These are phyloP conservation scores for Candida ascalaphidarum DNA, from an alignment of 805 yeast genomes.

Conservation along the genomic window DNA sequence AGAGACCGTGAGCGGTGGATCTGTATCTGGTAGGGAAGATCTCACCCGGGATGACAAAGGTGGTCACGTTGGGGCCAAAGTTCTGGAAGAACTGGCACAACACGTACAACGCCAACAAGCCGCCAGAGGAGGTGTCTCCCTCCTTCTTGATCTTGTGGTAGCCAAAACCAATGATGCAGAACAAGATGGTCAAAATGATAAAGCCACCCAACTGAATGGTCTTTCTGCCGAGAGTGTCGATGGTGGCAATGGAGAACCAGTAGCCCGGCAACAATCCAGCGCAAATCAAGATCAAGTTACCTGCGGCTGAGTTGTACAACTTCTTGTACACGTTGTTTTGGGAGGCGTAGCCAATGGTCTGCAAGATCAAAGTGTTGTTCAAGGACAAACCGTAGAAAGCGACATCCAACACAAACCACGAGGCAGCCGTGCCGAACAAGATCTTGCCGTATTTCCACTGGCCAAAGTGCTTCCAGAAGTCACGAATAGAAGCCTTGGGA, in stretches of 20 bases:
- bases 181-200: conserved; percentile 56
- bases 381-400: conserved; percentile 86
- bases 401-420: conserved; percentile 87
- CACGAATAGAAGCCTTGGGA: conserved; percentile 75
- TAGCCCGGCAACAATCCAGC: conserved; percentile 96
- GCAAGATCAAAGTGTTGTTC: conserved; percentile 71
- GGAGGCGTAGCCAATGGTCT: conserved; percentile 78
- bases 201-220: conserved; percentile 76
- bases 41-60: conserved; percentile 89
- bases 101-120: conserved; percentile 69
- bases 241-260: conserved; percentile 75
- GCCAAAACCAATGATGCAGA: conserved; percentile 79
- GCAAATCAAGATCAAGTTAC: conserved; percentile 86
- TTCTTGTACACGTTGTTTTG: conserved; percentile 59
- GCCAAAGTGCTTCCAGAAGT: conserved; percentile 63
- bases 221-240: conserved; percentile 80
- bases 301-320: conserved; percentile 75
- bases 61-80: conserved; percentile 90
- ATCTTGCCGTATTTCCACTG: conserved; percentile 87
- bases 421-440: conserved; percentile 80
- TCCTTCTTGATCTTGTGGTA: conserved; percentile 59
- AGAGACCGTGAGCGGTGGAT: conserved; percentile 91
- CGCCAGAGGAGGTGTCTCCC: too few relatives aligned
- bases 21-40: conserved; percentile 90
- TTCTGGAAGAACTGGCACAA: conserved; percentile 82